Conservation (phyloP, 2,329 filamentous ascomycete genomes). For the Trichoderma atrobrunneum region DNA sequence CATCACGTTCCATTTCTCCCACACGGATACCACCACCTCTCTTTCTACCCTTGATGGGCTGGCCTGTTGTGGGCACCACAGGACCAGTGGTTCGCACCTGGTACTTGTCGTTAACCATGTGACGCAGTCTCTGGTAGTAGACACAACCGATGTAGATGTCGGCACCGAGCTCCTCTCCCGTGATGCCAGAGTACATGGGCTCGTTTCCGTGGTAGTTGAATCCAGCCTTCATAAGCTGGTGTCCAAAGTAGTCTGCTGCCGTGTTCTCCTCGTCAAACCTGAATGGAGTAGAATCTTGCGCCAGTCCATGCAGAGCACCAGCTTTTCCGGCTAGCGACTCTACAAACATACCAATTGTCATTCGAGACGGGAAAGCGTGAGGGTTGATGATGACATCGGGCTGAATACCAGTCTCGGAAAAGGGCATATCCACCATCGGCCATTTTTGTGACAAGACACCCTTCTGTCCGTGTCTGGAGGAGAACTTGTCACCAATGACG, state of each 20-base stretch:
- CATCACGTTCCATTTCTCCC: constrained; percentile 98
- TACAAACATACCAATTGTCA: constrained; percentile 99
- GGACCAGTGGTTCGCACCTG: constrained; percentile 96
- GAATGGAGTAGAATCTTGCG: constrained; percentile 94
- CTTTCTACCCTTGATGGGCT: constrained; percentile 95
- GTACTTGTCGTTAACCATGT: constrained; percentile 99
- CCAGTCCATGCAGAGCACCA: constrained; percentile 89
- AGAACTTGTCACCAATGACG: constrained; percentile 98
- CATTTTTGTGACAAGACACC: constrained; percentile 96
- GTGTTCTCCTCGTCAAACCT: constrained; percentile 90
- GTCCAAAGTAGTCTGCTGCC: constrained; percentile 90
- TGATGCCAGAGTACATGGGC: constrained; percentile 97
- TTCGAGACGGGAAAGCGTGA: constrained; percentile 97
- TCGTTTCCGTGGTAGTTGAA: constrained; percentile 99
- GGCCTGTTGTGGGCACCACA: constrained; percentile 83
- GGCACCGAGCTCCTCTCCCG: constrained; percentile 85
- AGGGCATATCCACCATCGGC: constrained; percentile 91
- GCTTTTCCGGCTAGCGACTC: constrained; percentile 95
- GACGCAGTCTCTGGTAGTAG: constrained; percentile 94
- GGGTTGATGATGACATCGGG: constrained; percentile 99
- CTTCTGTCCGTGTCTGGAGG: constrained; percentile 96
- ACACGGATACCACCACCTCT: constrained; percentile 98
- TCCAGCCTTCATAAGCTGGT: constrained; percentile 90
- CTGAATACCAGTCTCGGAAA: constrained; percentile 93
- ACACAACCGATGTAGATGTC: constrained; percentile 97